These are phyloP conservation scores for Collybiopsis confluens DNA, from an alignment of 768 basidiomycete species.

Conservation along the genomic window DNA sequence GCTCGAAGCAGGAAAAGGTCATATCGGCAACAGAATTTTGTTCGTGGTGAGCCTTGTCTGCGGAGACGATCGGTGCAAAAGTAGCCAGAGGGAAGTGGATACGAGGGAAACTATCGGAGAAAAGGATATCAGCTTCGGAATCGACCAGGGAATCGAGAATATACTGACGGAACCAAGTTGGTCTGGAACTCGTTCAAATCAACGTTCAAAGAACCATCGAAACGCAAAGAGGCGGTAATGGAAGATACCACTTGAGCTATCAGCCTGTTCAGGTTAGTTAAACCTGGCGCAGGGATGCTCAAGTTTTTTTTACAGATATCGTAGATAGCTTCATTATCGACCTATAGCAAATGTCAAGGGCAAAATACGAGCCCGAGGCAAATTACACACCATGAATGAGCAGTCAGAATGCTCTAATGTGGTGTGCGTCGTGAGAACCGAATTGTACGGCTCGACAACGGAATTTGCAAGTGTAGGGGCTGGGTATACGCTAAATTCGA, in stretches of 20 bases:
- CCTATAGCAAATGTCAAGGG: slow-evolving; percentile 34
- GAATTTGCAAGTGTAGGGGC: slow-evolving; percentile 93
- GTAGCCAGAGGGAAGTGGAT: slow-evolving; percentile 98
- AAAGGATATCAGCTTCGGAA: neutral
- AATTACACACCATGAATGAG: slow-evolving; percentile 87
- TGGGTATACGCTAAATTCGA: slow-evolving; percentile 98
- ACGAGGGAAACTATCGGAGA: slow-evolving; percentile 74
- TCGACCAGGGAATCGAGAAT: neutral
- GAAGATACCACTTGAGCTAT: slow-evolving; percentile 99
- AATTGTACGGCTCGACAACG: slow-evolving; percentile 99
- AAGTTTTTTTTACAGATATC: slow-evolving; percentile 99
- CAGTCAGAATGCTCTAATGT: slow-evolving; percentile 99
- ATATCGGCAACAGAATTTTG: slow-evolving; percentile 97
- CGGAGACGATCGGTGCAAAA: slow-evolving; percentile 90
- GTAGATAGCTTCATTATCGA: slow-evolving; percentile 99
- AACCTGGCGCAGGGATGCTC: slow-evolving; percentile 78
- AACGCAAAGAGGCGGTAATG: slow-evolving; percentile 94
- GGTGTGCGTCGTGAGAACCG: slow-evolving; percentile 95
- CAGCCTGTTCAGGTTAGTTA: slow-evolving; percentile 91
- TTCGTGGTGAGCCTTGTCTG: slow-evolving; percentile 93
- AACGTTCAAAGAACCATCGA: slow-evolving; percentile 96
- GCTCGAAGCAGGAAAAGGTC: slow-evolving; percentile 98
- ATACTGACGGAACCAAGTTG: slow-evolving; percentile 89
- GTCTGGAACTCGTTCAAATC: slow-evolving; percentile 99
- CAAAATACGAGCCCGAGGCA: slow-evolving; percentile 7